Evolutionary conservation across 495 filamentous ascomycete species (phyloP).

Genomic region (Neurospora sp.): DNA sequence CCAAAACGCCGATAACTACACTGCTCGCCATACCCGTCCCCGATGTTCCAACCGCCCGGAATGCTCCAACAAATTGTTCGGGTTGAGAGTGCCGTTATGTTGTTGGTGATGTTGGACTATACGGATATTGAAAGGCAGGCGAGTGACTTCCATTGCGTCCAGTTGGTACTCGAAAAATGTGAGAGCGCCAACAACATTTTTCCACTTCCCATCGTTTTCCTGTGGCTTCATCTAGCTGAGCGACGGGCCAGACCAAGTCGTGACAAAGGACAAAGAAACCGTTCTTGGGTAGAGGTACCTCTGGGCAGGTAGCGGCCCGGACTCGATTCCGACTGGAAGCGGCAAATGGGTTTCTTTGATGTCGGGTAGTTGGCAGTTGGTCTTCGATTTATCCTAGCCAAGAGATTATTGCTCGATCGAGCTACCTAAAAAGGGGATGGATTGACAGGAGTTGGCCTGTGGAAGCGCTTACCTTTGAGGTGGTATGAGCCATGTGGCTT

Average conservation of each 20-base stretch:
- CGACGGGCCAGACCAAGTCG: not conserved
- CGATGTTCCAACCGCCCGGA: too few relatives aligned
- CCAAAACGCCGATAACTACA: too few relatives aligned
- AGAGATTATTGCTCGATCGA: not conserved
- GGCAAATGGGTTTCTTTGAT: not conserved
- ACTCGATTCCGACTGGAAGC: not conserved
- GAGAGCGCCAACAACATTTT: not conserved
- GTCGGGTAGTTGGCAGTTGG: not conserved
- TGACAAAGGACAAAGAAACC: not conserved
- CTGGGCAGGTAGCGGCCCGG: not conserved
- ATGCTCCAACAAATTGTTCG: too few relatives aligned
- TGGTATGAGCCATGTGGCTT: too few relatives aligned
- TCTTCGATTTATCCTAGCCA: not conserved
- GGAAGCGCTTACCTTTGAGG: too few relatives aligned
- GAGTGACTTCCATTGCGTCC: too few relatives aligned
- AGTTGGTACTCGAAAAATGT: not conserved
- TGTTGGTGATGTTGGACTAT: not conserved
- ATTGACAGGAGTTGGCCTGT: too few relatives aligned
- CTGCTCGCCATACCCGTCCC: too few relatives aligned
- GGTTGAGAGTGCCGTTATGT: too few relatives aligned
- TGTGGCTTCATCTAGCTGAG: not conserved
- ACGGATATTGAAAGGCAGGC: not conserved
- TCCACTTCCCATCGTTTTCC: too few relatives aligned
- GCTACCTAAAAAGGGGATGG: too few relatives aligned
- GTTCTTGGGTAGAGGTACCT: not conserved